Conservation (phyloP, 169 alveolate species). For the Cardiosporidium cionae region DNA sequence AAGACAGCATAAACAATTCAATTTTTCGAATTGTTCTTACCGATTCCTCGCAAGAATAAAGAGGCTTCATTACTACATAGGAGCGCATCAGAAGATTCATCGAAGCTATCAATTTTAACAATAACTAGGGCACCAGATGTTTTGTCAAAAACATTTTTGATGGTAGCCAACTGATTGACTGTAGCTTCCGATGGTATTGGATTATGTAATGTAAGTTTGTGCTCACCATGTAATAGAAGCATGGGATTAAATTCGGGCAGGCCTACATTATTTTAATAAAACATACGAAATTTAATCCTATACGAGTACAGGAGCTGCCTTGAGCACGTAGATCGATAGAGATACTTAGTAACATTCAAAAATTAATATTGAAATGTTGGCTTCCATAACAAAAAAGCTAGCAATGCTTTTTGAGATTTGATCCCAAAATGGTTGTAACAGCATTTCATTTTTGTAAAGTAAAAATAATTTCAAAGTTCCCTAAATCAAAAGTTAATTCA, state of each 20-base stretch:
- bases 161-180: not conserved
- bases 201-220: conserved; percentile 31
- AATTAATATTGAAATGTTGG: no score
- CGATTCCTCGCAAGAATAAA: conserved; percentile 30
- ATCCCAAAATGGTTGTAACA: no score
- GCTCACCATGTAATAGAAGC: conserved; percentile 72
- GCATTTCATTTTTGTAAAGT: no score
- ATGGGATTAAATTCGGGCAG: conserved; percentile 68
- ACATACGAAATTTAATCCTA: no score
- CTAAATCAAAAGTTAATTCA: no score
- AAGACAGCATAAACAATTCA: no score
- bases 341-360: no score
- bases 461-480: no score
- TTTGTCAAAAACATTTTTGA: conserved; percentile 12
- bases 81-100: not conserved
- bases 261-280: conserved; percentile 25
- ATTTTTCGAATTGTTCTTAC: conserved; percentile 1
- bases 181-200: not conserved
- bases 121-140: conserved; percentile 23
- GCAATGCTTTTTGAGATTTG: no score
- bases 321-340: no score
- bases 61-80: conserved; percentile 1
- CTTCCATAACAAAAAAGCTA: no score
- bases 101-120: not conserved
- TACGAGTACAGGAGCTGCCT: no score